Percentiles rank a stretch among this genome's conserved stretches.
Conservation (phyloP, 192 early-diverging fungal species). For the Gryganskiella cystojenkinii region DNA sequence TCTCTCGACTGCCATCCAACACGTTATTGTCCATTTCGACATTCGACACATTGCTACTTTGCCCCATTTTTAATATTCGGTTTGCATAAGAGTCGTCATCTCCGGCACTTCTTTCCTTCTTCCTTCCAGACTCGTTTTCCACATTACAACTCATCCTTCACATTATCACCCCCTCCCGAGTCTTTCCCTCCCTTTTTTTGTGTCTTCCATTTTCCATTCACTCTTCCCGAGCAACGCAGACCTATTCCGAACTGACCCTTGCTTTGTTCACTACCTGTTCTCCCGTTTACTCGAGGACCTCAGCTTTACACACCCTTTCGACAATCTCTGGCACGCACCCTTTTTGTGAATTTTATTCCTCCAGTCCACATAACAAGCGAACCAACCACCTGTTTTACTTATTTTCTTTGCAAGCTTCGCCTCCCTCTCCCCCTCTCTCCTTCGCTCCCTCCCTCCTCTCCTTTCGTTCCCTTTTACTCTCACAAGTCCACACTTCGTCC, state of each 20-base stretch:
- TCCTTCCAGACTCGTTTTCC: too few species aligned
- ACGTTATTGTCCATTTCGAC: too few species aligned
- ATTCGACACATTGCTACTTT: too few species aligned
- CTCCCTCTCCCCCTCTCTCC: not conserved
- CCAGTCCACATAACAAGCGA: not conserved
- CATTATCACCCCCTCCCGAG: not conserved
- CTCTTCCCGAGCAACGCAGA: not conserved
- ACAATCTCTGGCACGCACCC: too few species aligned
- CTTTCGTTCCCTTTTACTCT: not conserved
- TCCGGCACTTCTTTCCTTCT: too few species aligned
- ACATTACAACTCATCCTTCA: not conserved
- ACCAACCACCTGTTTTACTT: not conserved
- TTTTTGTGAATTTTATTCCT: not conserved
- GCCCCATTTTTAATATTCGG: too few species aligned
- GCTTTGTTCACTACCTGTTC: not conserved
- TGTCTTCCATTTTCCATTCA: not conserved
- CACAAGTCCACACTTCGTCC: not conserved
- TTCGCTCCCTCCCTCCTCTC: not conserved
- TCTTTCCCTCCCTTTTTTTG: not conserved
- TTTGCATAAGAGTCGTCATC: too few species aligned
- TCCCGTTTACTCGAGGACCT: not conserved
- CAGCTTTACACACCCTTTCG: too few species aligned
- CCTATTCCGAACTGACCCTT: not conserved
- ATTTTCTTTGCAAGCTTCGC: not conserved
- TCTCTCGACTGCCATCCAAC: not conserved